These are phyloP conservation scores for Chytriomyces sp. DNA, from an alignment of 192 early-diverging fungal species.

Conservation along the genomic window DNA sequence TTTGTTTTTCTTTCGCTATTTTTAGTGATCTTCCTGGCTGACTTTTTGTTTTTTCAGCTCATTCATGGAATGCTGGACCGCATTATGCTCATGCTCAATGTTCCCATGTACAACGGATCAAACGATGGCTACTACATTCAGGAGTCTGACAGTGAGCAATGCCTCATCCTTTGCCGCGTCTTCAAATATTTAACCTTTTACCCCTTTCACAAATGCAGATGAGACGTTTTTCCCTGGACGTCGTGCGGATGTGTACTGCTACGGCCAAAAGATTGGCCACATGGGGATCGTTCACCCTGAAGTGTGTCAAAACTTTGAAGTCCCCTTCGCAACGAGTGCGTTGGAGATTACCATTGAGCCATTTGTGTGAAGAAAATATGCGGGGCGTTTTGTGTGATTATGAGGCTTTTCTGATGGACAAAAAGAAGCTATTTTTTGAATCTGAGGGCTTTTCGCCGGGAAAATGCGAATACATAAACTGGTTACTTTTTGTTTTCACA, in stretches of 20 bases:
- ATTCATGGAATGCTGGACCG: conserved; percentile 93
- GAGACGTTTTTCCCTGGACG: conserved; percentile 91
- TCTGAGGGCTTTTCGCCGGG: background rate
- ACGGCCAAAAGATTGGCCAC: conserved; percentile 68
- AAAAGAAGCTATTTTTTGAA: background rate
- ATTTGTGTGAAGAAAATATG: conserved; percentile 73
- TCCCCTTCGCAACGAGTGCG: conserved; percentile 83
- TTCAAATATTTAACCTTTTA: conserved; percentile 3
- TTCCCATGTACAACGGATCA: conserved; percentile 51
- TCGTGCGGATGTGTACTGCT: conserved; percentile 83
- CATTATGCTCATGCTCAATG: conserved; percentile 80
- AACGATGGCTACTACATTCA: conserved; percentile 78
- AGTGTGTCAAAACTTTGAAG: conserved; percentile 82
- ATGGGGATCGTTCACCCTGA: conserved; percentile 94
- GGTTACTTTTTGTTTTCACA: too few relatives aligned
- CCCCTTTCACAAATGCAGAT: conserved; percentile 44
- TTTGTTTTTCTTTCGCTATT: conserved; percentile 23
- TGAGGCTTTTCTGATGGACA: background rate
- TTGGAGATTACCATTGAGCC: conserved; percentile 96
- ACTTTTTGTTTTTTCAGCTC: conserved; percentile 45
- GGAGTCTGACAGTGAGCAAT: conserved; percentile 69
- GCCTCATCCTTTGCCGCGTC: background rate
- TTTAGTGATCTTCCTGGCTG: background rate
- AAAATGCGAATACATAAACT: too few relatives aligned
- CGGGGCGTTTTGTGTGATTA: background rate